Percentiles rank a stretch among this genome's conserved stretches.
These are phyloP conservation scores for Calocybe cyanea DNA, from an alignment of 768 basidiomycete genomes.

Conservation along the genomic window DNA sequence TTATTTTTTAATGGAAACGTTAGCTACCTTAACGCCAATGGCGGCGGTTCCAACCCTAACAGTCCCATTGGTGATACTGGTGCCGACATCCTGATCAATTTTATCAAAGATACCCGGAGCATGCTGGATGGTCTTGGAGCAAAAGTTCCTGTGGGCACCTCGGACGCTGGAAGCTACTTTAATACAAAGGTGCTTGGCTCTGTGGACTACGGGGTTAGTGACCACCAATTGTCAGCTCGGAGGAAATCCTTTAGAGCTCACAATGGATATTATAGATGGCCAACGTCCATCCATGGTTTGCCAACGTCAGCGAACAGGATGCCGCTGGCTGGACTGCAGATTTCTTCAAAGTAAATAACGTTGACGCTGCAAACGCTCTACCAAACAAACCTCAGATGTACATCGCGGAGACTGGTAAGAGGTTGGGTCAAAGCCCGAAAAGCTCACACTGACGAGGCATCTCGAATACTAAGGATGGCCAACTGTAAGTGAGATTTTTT, in stretches of 20 bases:
- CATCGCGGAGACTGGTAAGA: conserved; percentile 85
- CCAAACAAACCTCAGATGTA: conserved; percentile 78
- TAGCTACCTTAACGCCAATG: conserved; percentile 57
- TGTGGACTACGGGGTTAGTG: conserved; percentile 73
- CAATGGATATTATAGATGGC: conserved; percentile 54
- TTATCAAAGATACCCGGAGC: conserved; percentile 63
- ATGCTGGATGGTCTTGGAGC: conserved; percentile 56
- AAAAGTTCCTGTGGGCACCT: conserved; percentile 65
- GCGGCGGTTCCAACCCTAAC: conserved; percentile 52
- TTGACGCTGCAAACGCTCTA: conserved; percentile 48
- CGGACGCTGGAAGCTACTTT: conserved; percentile 87
- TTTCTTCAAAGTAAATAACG: conserved; percentile 73
- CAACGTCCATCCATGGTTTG: conserved; percentile 95
- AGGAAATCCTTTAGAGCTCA: background rate
- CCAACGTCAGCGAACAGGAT: conserved; percentile 59
- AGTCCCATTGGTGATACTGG: conserved; percentile 55
- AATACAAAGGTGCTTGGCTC: conserved; percentile 60
- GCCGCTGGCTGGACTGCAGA: conserved; percentile 78
- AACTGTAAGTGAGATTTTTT: conserved; percentile 36
- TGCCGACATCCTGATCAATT: conserved; percentile 56
- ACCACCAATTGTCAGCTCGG: conserved; percentile 21
- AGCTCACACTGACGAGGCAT: background rate
- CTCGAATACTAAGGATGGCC: conserved; percentile 49
- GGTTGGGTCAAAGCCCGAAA: background rate
- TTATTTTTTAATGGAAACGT: conserved; percentile 1